Evolutionary conservation across 768 basidiomycete species (phyloP), one percentile per base, ranked within the genome.

Genomic region (Auriculariales sp.): DNA sequence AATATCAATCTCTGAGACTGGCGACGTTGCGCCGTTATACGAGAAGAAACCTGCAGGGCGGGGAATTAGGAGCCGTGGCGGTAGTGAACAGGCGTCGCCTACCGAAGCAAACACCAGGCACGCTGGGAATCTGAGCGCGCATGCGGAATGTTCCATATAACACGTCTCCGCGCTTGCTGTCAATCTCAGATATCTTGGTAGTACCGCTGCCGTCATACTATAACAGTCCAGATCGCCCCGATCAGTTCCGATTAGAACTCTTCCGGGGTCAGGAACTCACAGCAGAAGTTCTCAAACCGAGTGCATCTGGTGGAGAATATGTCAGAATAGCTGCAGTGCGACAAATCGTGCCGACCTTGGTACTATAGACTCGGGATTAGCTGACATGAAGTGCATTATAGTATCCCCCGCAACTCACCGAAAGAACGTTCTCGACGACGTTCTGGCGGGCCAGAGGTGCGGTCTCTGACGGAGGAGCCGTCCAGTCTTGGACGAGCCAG

Each of bases 121-220:
- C 50, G 28, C 49, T 27, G 6, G 55, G 55, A 3, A 56, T 39
- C 24, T 46, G 49, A 19, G 55, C 55, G 30, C 55, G 33, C 54
- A 56, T 56, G 12, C 55, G 24, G 50, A 56, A 56, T 3, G 54
- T 54, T 17, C 55, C 55, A 47, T 55, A 54, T 5, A 44, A 31
- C 4, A 56, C 48, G 31, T 56, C 50, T 4, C 17, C 7, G 9
- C 50, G 25, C 32, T 48, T n/a, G 7, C 35, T 35, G 39, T 52
- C 53, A 42, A 56, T 51, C 42, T 56, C 55, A 17, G 48, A 51
- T 9, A 45, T 34, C 19, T 48, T 48, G 49, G 52, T 49, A 19
- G 35, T 34, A 2, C 54, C 55, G 49, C 48, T 34, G 17, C 54
- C 54, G 10, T 17, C 19, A 35, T 56, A 56, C 48, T 52, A 28